Evolutionary conservation across 2,329 filamentous ascomycete genomes (phyloP), one percentile per base, ranked within the genome.

Genomic region (Alternaria triticimaculans): DNA sequence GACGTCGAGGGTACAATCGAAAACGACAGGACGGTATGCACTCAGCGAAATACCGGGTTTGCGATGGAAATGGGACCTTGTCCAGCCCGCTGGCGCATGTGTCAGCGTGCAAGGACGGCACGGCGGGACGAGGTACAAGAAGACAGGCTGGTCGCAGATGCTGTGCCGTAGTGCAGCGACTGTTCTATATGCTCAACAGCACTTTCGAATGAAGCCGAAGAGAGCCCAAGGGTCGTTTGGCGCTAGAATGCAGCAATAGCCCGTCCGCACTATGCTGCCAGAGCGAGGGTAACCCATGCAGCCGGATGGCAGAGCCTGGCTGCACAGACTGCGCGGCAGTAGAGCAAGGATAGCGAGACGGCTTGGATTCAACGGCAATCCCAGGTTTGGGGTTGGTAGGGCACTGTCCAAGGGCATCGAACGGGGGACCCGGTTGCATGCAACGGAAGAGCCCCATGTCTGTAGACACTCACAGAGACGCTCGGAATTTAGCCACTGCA

Each of bases 401-500:
- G 67, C 64, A 70, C 68, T 60, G 61, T 58, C 62, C 65, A 66
- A 68, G 71, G 69, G 70, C 68, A 56, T 69, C 55, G 63, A 69
- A 74, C 65, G 66, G 71, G 69, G 64, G 66, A 68, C 70, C 64
- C 70, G 72, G 74, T 70, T 71, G 62, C 64, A 66, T 75, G 73
- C 72, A 57, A 49, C 67, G 69, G 65, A 62, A 71, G 66, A 70
- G 67, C 61, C 67, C 71, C 69, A 69, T 67, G 65, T 66, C 58
- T 56, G 63, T 60, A 59, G 69, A 69, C 70, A 74, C 54, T 72
- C 69, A 75, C 62, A 73, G 65, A 70, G 44, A 60, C 60, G 64
- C 59, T 70, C 66, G 63, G 59, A 71, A 67, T 77, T 77, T 77
- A 78, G 77, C 74, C 74, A 72, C 69, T 70, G 62, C 58, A 72